Base-by-base conservation (phyloP, 192 early-diverging fungal genomes). In the Podochytrium sp. region DNA sequence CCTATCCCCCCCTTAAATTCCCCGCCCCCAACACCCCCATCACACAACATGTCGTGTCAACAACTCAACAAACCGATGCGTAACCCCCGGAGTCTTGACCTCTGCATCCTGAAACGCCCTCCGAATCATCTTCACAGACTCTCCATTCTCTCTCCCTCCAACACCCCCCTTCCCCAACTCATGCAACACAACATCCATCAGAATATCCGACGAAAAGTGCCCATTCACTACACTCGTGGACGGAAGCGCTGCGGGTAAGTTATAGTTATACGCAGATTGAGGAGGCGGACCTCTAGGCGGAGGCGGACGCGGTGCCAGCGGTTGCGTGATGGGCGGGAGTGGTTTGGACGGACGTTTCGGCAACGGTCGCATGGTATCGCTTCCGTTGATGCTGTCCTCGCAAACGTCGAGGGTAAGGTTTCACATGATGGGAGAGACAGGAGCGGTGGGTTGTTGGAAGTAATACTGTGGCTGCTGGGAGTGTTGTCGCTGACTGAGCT, bases 71-170 rank as follows among this genome's bases (percentile, higher is more conserved):
- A 65, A 65, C 12, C 12, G 14, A 27, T 47, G 63, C 63, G 63
- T 65, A 41, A 49, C 14, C n/a, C 63, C 63, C 14, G 63, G 41
- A 30, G 32, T 30, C 14, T 20, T 14, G 16, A 16, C 12, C 39
- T 77, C 79, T 10, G 69, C 71, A 3, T 65, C 38, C 23, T 32
- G 68, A 66, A 79, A 79, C 2, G 78, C 78, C 16, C 62, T 20
- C 20, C 68, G 34, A 29, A 79, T 18, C 30, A 63, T 25, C 32
- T 52, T 43, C 12, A 76, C 70, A 20, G 69, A 60, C 23, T 41
- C 49, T 2, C 29, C 35, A 30, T 41, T 42, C 4, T 39, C 34
- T n/a, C n/a, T n/a, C n/a, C n/a, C n/a, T 38, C 59, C 69, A 5
- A 23, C 57, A 29, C 23, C 33, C 33, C 5, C 40, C 51, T 67